Evolutionary conservation across 768 basidiomycete species (phyloP).

Genomic region (Podaxis rugospora): DNA sequence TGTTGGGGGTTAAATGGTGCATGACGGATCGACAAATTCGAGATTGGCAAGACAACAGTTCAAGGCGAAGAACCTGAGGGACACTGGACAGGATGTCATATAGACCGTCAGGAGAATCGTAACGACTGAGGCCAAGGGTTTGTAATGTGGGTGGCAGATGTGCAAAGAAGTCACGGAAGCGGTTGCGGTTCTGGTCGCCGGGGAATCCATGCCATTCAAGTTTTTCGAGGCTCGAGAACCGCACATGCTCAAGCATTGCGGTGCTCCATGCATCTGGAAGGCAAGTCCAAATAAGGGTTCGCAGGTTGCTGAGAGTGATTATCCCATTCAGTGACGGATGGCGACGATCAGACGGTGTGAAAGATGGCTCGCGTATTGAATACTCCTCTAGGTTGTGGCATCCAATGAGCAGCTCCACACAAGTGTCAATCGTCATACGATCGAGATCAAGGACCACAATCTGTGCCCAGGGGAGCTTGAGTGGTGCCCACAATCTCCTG

Average conservation of each 20-base stretch:
- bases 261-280: constrained; percentile 7
- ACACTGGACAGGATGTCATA: neutral
- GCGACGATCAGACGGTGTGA: constrained; percentile 8
- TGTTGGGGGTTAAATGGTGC: neutral
- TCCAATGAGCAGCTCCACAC: constrained; percentile 2
- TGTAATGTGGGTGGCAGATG: neutral
- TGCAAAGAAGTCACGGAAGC: neutral
- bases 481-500: constrained; percentile 1
- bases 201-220: constrained; percentile 3
- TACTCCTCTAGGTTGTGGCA: constrained; percentile 4
- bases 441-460: constrained; percentile 9
- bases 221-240: neutral
- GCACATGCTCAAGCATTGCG: constrained; percentile 3
- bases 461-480: constrained; percentile 6
- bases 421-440: constrained; percentile 6
- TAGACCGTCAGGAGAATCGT: neutral
- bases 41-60: neutral
- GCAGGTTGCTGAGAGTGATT: constrained; percentile 2
- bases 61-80: neutral
- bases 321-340: constrained; percentile 5
- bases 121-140: neutral
- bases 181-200: constrained; percentile 1
- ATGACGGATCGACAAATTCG: neutral
- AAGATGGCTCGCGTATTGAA: constrained; percentile 4
- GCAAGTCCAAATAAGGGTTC: neutral